Percentiles rank a stretch among this genome's conserved stretches.
phyloP scores from a whole-genome alignment of 495 filamentous ascomycete species.

The Trichoderma gamsii region DNA sequence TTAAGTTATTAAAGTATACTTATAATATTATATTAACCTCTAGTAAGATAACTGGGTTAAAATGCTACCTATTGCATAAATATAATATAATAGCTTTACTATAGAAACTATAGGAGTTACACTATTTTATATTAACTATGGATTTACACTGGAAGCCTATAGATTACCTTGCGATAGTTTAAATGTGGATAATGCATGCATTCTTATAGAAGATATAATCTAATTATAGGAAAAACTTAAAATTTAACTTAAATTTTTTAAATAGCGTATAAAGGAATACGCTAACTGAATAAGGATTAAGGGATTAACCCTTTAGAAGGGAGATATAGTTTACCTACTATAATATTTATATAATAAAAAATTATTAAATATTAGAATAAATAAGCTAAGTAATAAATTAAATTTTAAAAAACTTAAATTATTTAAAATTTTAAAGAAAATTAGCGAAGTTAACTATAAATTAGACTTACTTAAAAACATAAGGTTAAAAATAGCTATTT shows the following conservation, averaged over 20 bases:
- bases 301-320: too few relatives aligned
- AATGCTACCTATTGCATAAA: too few relatives aligned
- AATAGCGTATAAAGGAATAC: conserved; percentile 21
- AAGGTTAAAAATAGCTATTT: conserved; percentile 10
- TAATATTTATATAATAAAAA: conserved; percentile 29
- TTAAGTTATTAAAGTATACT: conserved; percentile 10
- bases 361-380: conserved; percentile 28
- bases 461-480: conserved; percentile 17
- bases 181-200: conserved; percentile 21
- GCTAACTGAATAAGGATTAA: conserved; percentile 19
- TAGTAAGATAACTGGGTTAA: too few relatives aligned
- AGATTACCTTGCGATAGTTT: neutral
- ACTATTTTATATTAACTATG: too few relatives aligned
- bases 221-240: conserved; percentile 20
- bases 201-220: conserved; percentile 17
- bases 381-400: conserved; percentile 29
- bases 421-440: conserved; percentile 21
- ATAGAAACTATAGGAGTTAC: too few relatives aligned
- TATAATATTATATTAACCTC: conserved; percentile 1
- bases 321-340: neutral
- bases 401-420: conserved; percentile 26
- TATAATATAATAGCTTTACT: too few relatives aligned
- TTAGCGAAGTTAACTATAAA: conserved; percentile 18
- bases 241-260: conserved; percentile 21
- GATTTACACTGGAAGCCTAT: too few relatives aligned